These are phyloP conservation scores for Anthracocystis walkeri DNA, from an alignment of 1,284 basidiomycete genomes.

Conservation along the genomic window DNA sequence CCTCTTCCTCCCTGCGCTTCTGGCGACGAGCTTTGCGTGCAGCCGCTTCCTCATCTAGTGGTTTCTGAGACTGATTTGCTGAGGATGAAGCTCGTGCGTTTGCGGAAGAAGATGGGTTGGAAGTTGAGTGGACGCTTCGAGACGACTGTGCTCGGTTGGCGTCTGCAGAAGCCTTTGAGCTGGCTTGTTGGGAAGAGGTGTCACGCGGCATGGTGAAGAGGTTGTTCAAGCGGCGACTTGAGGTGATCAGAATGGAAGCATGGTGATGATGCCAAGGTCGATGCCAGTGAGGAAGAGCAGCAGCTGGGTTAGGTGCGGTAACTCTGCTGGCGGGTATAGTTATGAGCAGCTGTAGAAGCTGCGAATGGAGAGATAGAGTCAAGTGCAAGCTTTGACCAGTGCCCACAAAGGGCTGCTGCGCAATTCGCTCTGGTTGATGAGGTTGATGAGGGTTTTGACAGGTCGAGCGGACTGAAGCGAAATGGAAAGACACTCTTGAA, in stretches of 20 bases:
- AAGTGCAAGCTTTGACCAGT: neutral
- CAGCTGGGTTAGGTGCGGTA: neutral
- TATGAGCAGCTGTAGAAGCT: neutral
- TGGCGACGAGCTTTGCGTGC: constrained; percentile 23
- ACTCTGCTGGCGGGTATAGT: neutral
- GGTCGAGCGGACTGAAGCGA: constrained; percentile 2
- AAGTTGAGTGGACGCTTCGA: neutral
- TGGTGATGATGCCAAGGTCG: constrained; percentile 1
- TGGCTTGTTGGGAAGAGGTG: neutral
- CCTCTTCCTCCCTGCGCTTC: constrained; percentile 28
- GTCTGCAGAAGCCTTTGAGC: constrained; percentile 8
- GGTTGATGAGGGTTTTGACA: constrained; percentile 24
- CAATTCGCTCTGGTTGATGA: too few species aligned
- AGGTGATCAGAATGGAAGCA: neutral
- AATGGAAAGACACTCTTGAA: neutral
- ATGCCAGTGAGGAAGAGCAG: neutral
- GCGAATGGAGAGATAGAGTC: neutral
- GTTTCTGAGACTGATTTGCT: neutral
- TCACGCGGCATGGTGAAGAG: neutral
- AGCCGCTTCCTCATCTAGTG: constrained; percentile 7
- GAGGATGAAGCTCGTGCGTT: constrained; percentile 4
- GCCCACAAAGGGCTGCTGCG: neutral
- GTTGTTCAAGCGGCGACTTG: neutral
- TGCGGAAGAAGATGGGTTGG: neutral
- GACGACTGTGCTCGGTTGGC: constrained; percentile 4